Conservation (phyloP, 2,329 filamentous ascomycete genomes). For the Pezicula carpinea region DNA sequence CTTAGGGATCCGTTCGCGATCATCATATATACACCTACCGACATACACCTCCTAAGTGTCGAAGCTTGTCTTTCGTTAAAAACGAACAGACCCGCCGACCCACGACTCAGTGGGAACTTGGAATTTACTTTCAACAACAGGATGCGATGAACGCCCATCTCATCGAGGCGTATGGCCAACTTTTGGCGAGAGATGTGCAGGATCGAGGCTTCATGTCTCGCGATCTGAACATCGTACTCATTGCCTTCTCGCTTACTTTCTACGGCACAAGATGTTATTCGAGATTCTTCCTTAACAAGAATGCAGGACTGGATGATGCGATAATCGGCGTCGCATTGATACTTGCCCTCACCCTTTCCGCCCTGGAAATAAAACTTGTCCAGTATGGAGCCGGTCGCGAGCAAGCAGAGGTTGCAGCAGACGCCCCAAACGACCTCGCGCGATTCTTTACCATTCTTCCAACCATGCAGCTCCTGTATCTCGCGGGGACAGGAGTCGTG, state of each 20-base stretch:
- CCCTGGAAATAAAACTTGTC: neutral
- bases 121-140: too few relatives aligned
- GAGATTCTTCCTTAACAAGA: constrained; percentile 27
- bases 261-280: constrained; percentile 25
- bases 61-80: too few relatives aligned
- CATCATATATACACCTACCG: too few relatives aligned
- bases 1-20: too few relatives aligned
- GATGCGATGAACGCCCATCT: neutral
- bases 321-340: constrained; percentile 24
- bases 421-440: neutral
- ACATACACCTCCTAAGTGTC: too few relatives aligned
- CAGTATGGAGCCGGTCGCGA: constrained; percentile 4
- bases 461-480: constrained; percentile 16
- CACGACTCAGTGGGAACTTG: too few relatives aligned
- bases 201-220: constrained; percentile 6
- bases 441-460: constrained; percentile 5
- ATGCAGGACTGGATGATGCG: constrained; percentile 27
- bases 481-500: constrained; percentile 29
- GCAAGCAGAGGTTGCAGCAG: neutral
- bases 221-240: constrained; percentile 20
- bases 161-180: neutral
- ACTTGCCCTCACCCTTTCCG: constrained; percentile 4
- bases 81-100: too few relatives aligned
- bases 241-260: constrained; percentile 26
- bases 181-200: too few relatives aligned